These are phyloP conservation scores for Zancudomyces culisetae DNA, from an alignment of 371 early-diverging fungal species.

Conservation along the genomic window DNA sequence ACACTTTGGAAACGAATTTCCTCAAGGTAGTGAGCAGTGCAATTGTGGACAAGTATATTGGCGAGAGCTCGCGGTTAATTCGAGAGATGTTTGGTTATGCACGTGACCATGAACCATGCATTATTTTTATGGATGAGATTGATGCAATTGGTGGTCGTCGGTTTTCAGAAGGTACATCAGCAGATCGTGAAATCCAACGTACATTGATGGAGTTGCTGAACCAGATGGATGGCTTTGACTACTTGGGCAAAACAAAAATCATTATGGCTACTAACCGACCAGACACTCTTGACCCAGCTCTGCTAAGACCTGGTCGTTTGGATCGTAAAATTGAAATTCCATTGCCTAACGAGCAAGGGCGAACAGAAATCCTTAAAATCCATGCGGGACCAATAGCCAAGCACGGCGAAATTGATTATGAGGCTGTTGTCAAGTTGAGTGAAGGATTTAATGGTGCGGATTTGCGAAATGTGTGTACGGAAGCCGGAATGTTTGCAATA, in stretches of 20 bases:
- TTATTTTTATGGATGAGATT: constrained; percentile 99
- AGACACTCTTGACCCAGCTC: constrained; percentile 97
- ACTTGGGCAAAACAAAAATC: constrained; percentile 93
- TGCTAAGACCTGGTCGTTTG: constrained; percentile 94
- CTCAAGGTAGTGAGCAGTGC: constrained; percentile 93
- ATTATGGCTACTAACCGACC: constrained; percentile 99
- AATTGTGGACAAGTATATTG: constrained; percentile 99
- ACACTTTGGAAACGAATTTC: constrained; percentile 91
- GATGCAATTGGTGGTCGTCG: constrained; percentile 99
- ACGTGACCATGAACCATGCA: constrained; percentile 97
- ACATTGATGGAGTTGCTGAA: constrained; percentile 99
- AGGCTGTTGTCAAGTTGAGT: constrained; percentile 93
- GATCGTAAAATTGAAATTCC: constrained; percentile 99
- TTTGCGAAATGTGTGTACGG: constrained; percentile 98
- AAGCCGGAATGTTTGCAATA: constrained; percentile 99
- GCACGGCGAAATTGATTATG: constrained; percentile 92
- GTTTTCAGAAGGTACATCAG: constrained; percentile 96
- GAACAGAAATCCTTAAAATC: constrained; percentile 94
- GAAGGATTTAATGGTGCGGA: constrained; percentile 99
- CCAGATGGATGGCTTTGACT: constrained; percentile 99
- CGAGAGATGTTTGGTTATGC: constrained; percentile 99
- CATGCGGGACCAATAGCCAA: constrained; percentile 87
- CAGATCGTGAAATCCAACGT: constrained; percentile 99
- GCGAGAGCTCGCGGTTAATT: constrained; percentile 92
- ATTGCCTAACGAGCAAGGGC: constrained; percentile 54